phyloP scores from a whole-genome alignment of 2,329 filamentous ascomycete genomes.

The Shiraia sp. region DNA sequence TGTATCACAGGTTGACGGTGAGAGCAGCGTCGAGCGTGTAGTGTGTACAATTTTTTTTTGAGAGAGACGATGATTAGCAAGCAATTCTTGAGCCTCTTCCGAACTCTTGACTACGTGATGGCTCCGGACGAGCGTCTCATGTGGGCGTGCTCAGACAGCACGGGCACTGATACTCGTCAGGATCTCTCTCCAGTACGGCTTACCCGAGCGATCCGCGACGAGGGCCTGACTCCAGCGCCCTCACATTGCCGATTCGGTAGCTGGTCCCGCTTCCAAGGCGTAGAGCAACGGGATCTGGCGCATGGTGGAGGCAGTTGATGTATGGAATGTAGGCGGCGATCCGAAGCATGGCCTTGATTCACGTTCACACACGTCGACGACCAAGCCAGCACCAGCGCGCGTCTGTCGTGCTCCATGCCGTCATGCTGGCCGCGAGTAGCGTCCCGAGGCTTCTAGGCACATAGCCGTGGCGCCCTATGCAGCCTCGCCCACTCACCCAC shows the following conservation, averaged over 20 bases:
- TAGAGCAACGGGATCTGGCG: conserved; percentile 11
- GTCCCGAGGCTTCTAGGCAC: conserved; percentile 3
- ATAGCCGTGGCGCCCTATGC: conserved; percentile 8
- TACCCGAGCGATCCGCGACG: conserved; percentile 38
- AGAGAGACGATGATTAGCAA: too few relatives aligned
- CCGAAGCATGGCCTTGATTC: conserved; percentile 2
- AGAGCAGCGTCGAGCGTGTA: conserved; percentile 31
- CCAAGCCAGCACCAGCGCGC: conserved; percentile 10
- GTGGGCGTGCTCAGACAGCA: conserved; percentile 29
- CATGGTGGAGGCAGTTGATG: conserved; percentile 8
- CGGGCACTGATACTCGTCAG: conserved; percentile 31
- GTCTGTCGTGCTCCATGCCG: conserved; percentile 9
- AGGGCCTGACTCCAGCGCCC: conserved; percentile 29
- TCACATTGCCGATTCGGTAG: conserved; percentile 30
- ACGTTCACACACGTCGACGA: too few relatives aligned
- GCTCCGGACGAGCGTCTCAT: conserved; percentile 26
- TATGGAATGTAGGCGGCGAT: conserved; percentile 2
- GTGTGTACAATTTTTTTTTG: too few relatives aligned
- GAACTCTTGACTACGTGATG: conserved; percentile 4
- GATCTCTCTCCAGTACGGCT: conserved; percentile 35
- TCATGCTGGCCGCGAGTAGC: conserved; percentile 7
- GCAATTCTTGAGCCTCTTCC: neutral
- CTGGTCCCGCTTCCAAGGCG: conserved; percentile 11
- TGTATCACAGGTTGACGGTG: conserved; percentile 32
- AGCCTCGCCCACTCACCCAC: conserved; percentile 1